phyloP scores from a whole-genome alignment of 306 rosid species.

The Quercus engelmannii region DNA sequence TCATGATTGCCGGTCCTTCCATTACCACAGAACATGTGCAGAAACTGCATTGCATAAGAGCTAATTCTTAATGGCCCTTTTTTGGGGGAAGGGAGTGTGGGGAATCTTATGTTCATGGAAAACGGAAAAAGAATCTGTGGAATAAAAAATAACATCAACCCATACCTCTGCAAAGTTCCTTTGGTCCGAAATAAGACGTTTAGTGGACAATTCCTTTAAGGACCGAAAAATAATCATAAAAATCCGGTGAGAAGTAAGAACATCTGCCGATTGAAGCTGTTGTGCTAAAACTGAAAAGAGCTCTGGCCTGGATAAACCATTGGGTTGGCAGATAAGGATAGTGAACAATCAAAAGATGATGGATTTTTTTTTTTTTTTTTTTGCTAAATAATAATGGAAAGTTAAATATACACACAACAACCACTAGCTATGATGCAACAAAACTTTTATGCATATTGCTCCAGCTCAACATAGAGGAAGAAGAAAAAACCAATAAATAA shows the following conservation, averaged over 20 bases:
- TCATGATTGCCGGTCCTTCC: not conserved
- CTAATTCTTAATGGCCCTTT: not conserved
- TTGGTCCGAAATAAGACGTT: slow-evolving; percentile 82
- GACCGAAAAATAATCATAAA: slow-evolving; percentile 79
- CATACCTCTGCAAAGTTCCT: slow-evolving; percentile 86
- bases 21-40: not conserved
- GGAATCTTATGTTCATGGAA: not conserved
- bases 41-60: not conserved
- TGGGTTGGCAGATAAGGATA: slow-evolving; percentile 35
- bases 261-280: slow-evolving; percentile 83
- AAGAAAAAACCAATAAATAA: not conserved
- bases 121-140: not conserved
- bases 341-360: slow-evolving; percentile 13
- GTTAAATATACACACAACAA: slow-evolving; percentile 1
- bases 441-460: slow-evolving; percentile 5
- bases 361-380: no score
- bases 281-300: slow-evolving; percentile 77
- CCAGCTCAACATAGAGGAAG: not conserved
- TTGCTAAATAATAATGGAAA: not conserved
- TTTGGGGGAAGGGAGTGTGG: not conserved
- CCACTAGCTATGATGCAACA: slow-evolving; percentile 1
- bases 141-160: not conserved
- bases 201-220: slow-evolving; percentile 84
- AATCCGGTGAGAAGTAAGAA: slow-evolving; percentile 76
- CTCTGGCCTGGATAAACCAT: slow-evolving; percentile 81